A percentile compares a stretch with the other conserved stretches of the same genome.
phyloP scores from a whole-genome alignment of 257 asterid genomes.

The Cynanchum wilfordii region DNA sequence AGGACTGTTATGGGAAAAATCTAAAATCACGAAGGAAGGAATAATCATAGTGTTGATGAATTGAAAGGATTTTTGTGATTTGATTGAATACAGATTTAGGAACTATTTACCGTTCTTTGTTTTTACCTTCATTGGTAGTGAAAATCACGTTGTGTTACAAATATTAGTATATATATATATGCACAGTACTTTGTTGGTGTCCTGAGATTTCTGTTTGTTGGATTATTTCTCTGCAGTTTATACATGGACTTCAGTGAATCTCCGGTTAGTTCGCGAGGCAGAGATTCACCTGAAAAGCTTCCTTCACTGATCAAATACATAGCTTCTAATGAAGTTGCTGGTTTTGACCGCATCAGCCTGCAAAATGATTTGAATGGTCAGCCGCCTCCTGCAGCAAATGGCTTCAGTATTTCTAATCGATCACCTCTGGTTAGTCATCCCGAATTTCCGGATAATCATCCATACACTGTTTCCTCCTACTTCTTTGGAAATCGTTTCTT shows the following conservation, averaged over 20 bases:
- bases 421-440: slow-evolving; percentile 25
- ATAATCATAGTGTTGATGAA: neutral
- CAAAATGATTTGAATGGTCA: slow-evolving; percentile 10
- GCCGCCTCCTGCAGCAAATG: slow-evolving; percentile 3
- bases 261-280: neutral
- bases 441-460: neutral
- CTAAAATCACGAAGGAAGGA: neutral
- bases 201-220: neutral
- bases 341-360: slow-evolving; percentile 38
- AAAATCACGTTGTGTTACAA: neutral
- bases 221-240: slow-evolving; percentile 6
- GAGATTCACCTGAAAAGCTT: neutral
- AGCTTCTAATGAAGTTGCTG: slow-evolving; percentile 39
- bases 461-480: neutral
- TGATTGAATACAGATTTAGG: neutral
- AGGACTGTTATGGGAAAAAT: neutral
- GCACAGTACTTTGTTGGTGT: neutral
- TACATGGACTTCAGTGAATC: neutral
- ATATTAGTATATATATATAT: too few relatives aligned
- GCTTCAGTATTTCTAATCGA: slow-evolving; percentile 11
- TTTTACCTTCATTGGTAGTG: neutral
- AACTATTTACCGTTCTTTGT: too few relatives aligned
- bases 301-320: slow-evolving; percentile 8
- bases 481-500: neutral
- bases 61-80: neutral